Evolutionary conservation across 495 filamentous ascomycete genomes (phyloP).

Genomic region (Podospora appendiculata): DNA sequence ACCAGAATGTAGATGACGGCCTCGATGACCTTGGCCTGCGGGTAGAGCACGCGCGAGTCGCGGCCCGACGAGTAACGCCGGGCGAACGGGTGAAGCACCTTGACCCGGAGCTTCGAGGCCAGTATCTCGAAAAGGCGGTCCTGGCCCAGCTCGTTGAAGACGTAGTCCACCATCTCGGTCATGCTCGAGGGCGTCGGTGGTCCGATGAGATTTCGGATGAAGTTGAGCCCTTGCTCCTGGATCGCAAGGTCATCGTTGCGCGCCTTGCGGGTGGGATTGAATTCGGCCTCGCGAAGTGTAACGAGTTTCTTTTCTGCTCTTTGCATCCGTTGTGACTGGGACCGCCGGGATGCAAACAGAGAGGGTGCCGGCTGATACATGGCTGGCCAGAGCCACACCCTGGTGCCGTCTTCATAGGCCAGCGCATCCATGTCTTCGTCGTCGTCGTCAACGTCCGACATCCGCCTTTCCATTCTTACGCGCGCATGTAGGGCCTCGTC

Average conservation of each 20-base stretch:
- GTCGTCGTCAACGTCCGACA: conserved; percentile 35
- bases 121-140: conserved; percentile 69
- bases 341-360: not conserved
- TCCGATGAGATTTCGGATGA: conserved; percentile 83
- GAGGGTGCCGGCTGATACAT: conserved; percentile 1
- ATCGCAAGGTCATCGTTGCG: conserved; percentile 74
- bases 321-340: conserved; percentile 22
- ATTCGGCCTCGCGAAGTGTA: conserved; percentile 47
- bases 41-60: conserved; percentile 33
- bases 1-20: conserved; percentile 70
- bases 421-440: conserved; percentile 61
- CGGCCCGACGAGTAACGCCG: conserved; percentile 15
- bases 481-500: conserved; percentile 35
- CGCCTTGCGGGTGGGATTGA: conserved; percentile 48
- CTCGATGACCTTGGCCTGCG: conserved; percentile 63
- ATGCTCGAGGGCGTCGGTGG: conserved; percentile 7
- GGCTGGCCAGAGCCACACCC: conserved; percentile 18
- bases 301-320: conserved; percentile 43
- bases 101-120: conserved; percentile 59
- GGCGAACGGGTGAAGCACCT: conserved; percentile 38
- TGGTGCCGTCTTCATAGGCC: conserved; percentile 18
- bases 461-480: conserved; percentile 23
- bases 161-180: conserved; percentile 72
- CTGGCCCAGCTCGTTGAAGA: conserved; percentile 71
- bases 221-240: conserved; percentile 82